These are phyloP conservation scores for Magnusiomyces fungicola DNA, from an alignment of 1,139 yeast genomes.

Conservation along the genomic window DNA sequence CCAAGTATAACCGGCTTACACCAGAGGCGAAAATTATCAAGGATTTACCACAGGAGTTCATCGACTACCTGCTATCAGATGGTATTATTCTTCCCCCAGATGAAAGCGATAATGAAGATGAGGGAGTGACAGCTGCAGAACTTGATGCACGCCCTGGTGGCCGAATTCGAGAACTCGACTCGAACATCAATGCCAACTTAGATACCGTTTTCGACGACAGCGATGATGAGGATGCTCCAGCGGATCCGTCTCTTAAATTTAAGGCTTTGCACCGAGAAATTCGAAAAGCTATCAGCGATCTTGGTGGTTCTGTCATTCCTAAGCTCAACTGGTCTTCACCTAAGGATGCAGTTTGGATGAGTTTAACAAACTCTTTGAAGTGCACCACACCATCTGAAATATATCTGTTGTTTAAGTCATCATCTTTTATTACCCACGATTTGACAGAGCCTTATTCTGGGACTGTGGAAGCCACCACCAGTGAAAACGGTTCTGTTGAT, in stretches of 20 bases:
- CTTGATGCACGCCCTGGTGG: conserved; percentile 1
- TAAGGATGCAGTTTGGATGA: conserved; percentile 87
- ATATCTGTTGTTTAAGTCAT: conserved; percentile 71
- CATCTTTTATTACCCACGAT: conserved; percentile 84
- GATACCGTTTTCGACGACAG: conserved; percentile 53
- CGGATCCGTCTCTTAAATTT: conserved; percentile 40
- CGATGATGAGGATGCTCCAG: conserved; percentile 32
- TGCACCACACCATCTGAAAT: conserved; percentile 68
- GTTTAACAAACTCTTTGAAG: conserved; percentile 65
- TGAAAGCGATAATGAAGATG: conserved; percentile 20
- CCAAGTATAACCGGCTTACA: conserved; percentile 42
- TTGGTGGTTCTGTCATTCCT: conserved; percentile 64
- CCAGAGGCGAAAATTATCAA: conserved; percentile 49
- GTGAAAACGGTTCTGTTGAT: conserved; percentile 3
- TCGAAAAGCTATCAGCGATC: conserved; percentile 46
- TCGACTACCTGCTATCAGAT: conserved; percentile 66
- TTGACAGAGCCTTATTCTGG: conserved; percentile 60
- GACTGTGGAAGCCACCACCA: conserved; percentile 20
- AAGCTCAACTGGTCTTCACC: conserved; percentile 97
- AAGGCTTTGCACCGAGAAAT: conserved; percentile 54
- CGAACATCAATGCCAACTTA: conserved; percentile 30
- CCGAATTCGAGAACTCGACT: conserved; percentile 19
- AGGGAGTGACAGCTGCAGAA: conserved; percentile 11
- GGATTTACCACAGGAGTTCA: conserved; percentile 61
- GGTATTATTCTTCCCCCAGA: conserved; percentile 60